These are phyloP conservation scores for Heracleum sosnowskyi DNA, from an alignment of 129 eudicot genomes.

Conservation along the genomic window DNA sequence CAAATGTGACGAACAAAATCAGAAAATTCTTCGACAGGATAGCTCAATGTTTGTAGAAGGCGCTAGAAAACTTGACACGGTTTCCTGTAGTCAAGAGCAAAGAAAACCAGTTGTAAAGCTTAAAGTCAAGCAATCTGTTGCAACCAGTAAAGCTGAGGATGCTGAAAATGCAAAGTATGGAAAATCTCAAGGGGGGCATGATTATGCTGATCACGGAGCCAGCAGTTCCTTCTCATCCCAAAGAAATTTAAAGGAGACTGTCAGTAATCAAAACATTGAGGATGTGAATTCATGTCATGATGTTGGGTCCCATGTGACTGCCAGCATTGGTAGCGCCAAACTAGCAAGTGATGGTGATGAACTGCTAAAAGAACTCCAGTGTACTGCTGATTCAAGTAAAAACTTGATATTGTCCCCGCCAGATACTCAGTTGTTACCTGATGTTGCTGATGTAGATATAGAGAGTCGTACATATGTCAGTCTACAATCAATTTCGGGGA, in stretches of 20 bases:
- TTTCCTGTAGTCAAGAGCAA: slow-evolving; percentile 52
- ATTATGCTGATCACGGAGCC: slow-evolving; percentile 58
- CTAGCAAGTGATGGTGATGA: slow-evolving; percentile 44
- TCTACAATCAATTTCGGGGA: slow-evolving; percentile 20
- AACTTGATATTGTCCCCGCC: slow-evolving; percentile 20
- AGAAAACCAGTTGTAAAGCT: slow-evolving; percentile 58
- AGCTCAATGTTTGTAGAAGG: slow-evolving; percentile 17
- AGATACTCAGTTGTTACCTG: slow-evolving; percentile 13
- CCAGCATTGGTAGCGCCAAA: slow-evolving; percentile 87
- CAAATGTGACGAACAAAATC: slow-evolving; percentile 19
- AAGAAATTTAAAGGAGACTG: slow-evolving; percentile 35
- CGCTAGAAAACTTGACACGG: slow-evolving; percentile 38
- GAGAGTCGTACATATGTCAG: slow-evolving; percentile 24
- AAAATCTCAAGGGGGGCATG: slow-evolving; percentile 44
- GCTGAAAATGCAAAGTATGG: slow-evolving; percentile 28
- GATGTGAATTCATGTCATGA: slow-evolving; percentile 85
- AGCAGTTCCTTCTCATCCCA: slow-evolving; percentile 69
- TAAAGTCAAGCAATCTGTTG: slow-evolving; percentile 64
- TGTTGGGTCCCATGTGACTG: slow-evolving; percentile 82
- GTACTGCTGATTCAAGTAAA: slow-evolving; percentile 94
- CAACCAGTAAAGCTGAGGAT: slow-evolving; percentile 56
- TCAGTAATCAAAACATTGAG: slow-evolving; percentile 56
- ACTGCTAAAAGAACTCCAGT: slow-evolving; percentile 63
- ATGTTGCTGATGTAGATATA: slow-evolving; percentile 19
- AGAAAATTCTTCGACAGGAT: slow-evolving; percentile 21